A percentile compares a stretch with the other conserved stretches of the same genome.
Conservation (phyloP, 345 rosid species). For the Adansonia digitata region DNA sequence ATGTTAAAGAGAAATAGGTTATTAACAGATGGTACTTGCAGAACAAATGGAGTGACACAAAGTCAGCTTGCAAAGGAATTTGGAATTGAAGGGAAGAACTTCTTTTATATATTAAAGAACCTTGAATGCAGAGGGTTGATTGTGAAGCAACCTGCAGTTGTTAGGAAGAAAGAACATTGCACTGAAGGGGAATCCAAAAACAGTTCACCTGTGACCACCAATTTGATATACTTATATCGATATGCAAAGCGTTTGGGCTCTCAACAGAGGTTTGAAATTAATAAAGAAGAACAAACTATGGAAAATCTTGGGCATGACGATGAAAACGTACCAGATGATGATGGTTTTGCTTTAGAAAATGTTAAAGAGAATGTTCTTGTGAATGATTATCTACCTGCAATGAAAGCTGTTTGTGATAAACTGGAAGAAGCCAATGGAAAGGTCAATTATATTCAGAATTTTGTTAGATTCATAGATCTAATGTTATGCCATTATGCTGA, state of each 20-base stretch:
- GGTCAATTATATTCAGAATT: conserved; percentile 38
- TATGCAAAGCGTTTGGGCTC: conserved; percentile 72
- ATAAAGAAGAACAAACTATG: conserved; percentile 39
- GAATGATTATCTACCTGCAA: conserved; percentile 77
- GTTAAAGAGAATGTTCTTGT: conserved; percentile 53
- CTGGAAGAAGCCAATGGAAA: conserved; percentile 74
- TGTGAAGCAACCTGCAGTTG: conserved; percentile 65
- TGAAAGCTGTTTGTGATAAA: conserved; percentile 74
- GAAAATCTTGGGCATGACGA: conserved; percentile 28
- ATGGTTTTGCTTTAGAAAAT: conserved; percentile 32
- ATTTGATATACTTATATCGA: conserved; percentile 62
- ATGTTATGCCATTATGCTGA: conserved; percentile 27
- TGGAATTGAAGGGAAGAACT: conserved; percentile 61
- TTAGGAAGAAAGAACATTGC: conserved; percentile 62
- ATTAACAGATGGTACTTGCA: conserved; percentile 24
- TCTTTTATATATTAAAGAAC: conserved; percentile 57
- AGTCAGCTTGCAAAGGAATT: conserved; percentile 74
- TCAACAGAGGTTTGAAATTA: conserved; percentile 70
- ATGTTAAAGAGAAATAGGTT: background rate
- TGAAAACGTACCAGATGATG: conserved; percentile 32
- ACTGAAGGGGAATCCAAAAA: conserved; percentile 61
- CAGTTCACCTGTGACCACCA: conserved; percentile 50
- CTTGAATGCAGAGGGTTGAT: conserved; percentile 76
- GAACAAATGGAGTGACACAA: conserved; percentile 74
- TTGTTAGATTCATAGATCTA: conserved; percentile 13